Evolutionary conservation across 805 yeast species (phyloP).

Genomic region (Helenozyma rhizophorensis): DNA sequence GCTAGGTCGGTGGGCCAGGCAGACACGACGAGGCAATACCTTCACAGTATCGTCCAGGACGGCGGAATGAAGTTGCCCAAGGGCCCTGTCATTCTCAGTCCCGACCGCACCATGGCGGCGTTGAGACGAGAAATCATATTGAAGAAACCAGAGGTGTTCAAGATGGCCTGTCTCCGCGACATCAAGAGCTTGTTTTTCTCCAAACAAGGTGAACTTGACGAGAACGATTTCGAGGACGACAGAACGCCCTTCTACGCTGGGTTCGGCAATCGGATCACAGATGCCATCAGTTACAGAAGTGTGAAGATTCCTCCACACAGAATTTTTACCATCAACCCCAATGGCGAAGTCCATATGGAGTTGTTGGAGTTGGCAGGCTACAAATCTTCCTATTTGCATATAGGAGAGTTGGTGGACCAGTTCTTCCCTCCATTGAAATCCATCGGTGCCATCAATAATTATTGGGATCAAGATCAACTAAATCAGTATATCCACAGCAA

Average conservation of each 20-base stretch:
- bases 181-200: constrained; percentile 63
- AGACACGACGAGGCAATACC: constrained; percentile 81
- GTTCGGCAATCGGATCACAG: constrained; percentile 94
- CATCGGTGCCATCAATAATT: constrained; percentile 26
- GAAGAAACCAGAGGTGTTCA: constrained; percentile 96
- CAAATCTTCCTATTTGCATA: constrained; percentile 79
- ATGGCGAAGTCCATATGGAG: constrained; percentile 97
- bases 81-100: constrained; percentile 93
- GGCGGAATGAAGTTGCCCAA: constrained; percentile 59
- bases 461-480: constrained; percentile 35
- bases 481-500: constrained; percentile 27
- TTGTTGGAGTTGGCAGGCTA: constrained; percentile 90
- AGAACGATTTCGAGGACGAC: constrained; percentile 31
- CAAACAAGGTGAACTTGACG: constrained; percentile 3
- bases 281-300: constrained; percentile 88
- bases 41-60: constrained; percentile 69
- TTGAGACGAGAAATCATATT: constrained; percentile 84
- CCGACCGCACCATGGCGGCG: constrained; percentile 96
- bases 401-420: constrained; percentile 93
- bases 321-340: constrained; percentile 92
- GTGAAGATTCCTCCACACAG: constrained; percentile 93
- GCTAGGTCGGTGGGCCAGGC: constrained; percentile 96
- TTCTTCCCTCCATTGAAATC: constrained; percentile 78
- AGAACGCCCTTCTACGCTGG: constrained; percentile 94
- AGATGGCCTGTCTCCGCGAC: constrained; percentile 93